Evolutionary conservation across 371 early-diverging fungal species (phyloP).

Genomic region (Rhizopus sp.): DNA sequence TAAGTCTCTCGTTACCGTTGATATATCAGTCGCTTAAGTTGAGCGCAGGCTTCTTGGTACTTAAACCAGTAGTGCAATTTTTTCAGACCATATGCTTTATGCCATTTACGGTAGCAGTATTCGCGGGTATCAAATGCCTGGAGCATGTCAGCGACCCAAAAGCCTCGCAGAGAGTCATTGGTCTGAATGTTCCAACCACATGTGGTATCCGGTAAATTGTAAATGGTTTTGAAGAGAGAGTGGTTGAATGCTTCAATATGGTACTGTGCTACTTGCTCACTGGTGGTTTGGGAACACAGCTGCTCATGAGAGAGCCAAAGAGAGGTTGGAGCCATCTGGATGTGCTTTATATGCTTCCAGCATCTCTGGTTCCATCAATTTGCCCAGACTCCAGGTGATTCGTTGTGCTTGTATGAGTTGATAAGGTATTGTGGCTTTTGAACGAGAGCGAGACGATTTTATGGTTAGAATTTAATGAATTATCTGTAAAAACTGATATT

Average conservation of each 20-base stretch:
- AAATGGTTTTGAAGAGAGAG: not conserved
- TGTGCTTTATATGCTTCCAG: no score
- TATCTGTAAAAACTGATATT: slow-evolving; percentile 2
- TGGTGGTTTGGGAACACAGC: not conserved
- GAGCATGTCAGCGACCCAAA: slow-evolving; percentile 4
- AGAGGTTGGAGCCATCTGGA: no score
- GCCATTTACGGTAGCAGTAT: slow-evolving; percentile 11
- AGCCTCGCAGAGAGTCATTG: not conserved
- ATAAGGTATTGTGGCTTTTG: not conserved
- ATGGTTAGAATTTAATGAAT: slow-evolving; percentile 1
- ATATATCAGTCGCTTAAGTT: not conserved
- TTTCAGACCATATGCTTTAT: slow-evolving; percentile 6
- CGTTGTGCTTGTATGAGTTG: not conserved
- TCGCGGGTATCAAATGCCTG: not conserved
- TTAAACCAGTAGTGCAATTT: slow-evolving; percentile 10
- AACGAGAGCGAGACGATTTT: not conserved
- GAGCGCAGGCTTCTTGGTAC: slow-evolving; percentile 18
- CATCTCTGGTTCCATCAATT: no score
- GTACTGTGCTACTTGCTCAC: not conserved
- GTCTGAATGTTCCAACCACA: not conserved
- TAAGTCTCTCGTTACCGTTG: slow-evolving; percentile 19
- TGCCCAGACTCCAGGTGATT: not conserved
- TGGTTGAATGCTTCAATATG: not conserved
- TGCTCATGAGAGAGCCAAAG: not conserved
- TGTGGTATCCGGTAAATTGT: not conserved